Percentiles rank a stretch among this genome's conserved stretches.
Evolutionary conservation across 352 stramenopile species (phyloP).

Genomic region (Phytophthora ohioensis): DNA sequence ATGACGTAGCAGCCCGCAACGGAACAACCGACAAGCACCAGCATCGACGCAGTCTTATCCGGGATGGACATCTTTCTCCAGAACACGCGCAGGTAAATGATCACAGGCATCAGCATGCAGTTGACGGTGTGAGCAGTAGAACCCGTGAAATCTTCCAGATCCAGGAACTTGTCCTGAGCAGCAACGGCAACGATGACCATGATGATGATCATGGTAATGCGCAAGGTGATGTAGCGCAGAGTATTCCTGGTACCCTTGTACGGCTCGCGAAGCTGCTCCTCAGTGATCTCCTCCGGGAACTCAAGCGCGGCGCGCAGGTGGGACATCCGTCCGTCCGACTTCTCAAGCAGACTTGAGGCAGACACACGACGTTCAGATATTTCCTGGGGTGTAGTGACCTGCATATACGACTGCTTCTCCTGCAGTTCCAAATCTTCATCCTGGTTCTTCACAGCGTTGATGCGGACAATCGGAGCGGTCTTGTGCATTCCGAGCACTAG

Average conservation of each 20-base stretch:
- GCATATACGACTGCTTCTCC: slow-evolving; percentile 22
- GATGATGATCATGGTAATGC: slow-evolving; percentile 22
- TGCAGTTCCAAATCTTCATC: slow-evolving; percentile 27
- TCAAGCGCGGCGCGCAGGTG: slow-evolving; percentile 32
- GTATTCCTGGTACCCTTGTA: slow-evolving; percentile 49
- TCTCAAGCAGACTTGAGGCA: slow-evolving; percentile 15
- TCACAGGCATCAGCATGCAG: slow-evolving; percentile 59
- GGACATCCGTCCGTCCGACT: slow-evolving; percentile 17
- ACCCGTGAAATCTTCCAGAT: slow-evolving; percentile 50
- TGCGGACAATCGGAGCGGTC: slow-evolving; percentile 26
- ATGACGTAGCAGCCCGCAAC: slow-evolving; percentile 57
- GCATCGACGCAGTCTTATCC: slow-evolving; percentile 45
- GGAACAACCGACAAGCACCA: slow-evolving; percentile 51
- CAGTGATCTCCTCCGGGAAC: slow-evolving; percentile 23
- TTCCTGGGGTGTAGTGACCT: slow-evolving; percentile 8
- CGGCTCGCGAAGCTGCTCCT: slow-evolving; percentile 29
- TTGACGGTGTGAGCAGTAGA: slow-evolving; percentile 55
- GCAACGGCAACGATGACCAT: slow-evolving; percentile 25
- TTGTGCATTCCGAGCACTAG: slow-evolving; percentile 37
- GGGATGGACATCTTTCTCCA: slow-evolving; percentile 48
- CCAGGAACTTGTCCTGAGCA: slow-evolving; percentile 15
- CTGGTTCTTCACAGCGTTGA: slow-evolving; percentile 28
- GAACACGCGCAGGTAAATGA: slow-evolving; percentile 57
- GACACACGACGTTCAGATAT: slow-evolving; percentile 5
- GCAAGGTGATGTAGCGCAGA: slow-evolving; percentile 45